Base-by-base conservation (phyloP, 1,284 basidiomycete species). In the Anthracocystis walkeri region DNA sequence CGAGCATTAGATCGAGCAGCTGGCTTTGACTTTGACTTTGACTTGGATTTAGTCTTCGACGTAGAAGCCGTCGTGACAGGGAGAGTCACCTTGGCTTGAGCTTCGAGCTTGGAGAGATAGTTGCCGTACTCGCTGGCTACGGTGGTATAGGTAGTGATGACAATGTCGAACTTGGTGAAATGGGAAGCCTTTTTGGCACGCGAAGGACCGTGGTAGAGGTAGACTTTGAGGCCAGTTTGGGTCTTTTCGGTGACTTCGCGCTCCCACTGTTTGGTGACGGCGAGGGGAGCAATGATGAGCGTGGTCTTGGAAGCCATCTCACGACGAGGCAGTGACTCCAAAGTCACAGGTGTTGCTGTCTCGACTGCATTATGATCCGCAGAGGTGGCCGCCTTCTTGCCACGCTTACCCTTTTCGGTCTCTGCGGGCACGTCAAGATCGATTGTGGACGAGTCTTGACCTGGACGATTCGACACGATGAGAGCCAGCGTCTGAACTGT, bases 401-500 rank as follows among this genome's bases (percentile, higher is more conserved):
- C 56, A 11, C 56, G 52, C 38, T 67, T 63, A 16, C 42, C 7
- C 33, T 58, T 25, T 10, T 58, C 58, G 7, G 46, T 38, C 7
- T 65, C 61, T n/a, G 65, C 38, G 12, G 58, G 59, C 14, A 62
- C 31, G 1, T 70, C 53, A 7, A 87, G 7, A 95, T 95, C 53
- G 92, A 95, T 4, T 95, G 89, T 0, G 93, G 95, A 78, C 92
- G 95, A n/a, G 10, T 64, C 55, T 20, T 62, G 57, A 20, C 74
- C 94, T 0, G 95, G 94, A 11, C 97, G 87, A 79, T 97, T 96
- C 0, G 95, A 95, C 1, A 96, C 93, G 62, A 98, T 87, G 48
- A 98, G 89, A 83, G 95, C 90, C 48, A 97, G 97, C 0, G 91
- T 93, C 88, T 97, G 95, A 0, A 97, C 88, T 0, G 95, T 97